Percentiles rank a stretch among this genome's conserved stretches.
phyloP scores from a whole-genome alignment of 2,329 filamentous ascomycete genomes.

The Ophiostoma australiae region DNA sequence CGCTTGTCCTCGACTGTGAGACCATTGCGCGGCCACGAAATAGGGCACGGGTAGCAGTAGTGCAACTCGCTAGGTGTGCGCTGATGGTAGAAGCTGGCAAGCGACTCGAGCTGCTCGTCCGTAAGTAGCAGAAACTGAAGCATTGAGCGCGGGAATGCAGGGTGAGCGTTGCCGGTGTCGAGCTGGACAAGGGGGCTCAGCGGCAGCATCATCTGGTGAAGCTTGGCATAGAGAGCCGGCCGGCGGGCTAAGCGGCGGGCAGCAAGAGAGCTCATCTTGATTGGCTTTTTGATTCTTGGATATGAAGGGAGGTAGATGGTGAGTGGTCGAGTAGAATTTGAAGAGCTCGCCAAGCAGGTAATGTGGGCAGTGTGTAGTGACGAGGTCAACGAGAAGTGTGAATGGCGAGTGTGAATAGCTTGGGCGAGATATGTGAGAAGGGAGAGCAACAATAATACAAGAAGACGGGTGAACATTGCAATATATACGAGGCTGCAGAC shows the following conservation, averaged over 20 bases:
- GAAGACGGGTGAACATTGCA: neutral
- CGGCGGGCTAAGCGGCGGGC: conserved; percentile 41
- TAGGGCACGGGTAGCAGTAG: conserved; percentile 60
- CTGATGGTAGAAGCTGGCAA: conserved; percentile 72
- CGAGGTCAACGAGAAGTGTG: neutral
- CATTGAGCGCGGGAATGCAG: conserved; percentile 60
- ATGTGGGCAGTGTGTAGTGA: neutral
- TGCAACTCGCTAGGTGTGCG: conserved; percentile 52
- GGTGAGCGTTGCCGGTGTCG: conserved; percentile 57
- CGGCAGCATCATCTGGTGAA: conserved; percentile 59
- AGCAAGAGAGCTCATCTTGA: conserved; percentile 30
- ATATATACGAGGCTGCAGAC: neutral
- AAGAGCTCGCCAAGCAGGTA: neutral
- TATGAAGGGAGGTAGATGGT: neutral
- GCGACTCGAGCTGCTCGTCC: conserved; percentile 61
- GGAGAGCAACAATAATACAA: neutral
- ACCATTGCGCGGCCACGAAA: conserved; percentile 52
- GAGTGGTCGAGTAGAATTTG: neutral
- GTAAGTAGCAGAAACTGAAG: conserved; percentile 71
- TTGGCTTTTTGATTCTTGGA: neutral
- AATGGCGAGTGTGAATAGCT: neutral
- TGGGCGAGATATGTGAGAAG: neutral
- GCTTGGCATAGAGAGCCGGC: conserved; percentile 55
- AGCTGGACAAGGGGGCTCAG: conserved; percentile 64
- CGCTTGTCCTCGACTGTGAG: conserved; percentile 62